Evolutionary conservation across 495 filamentous ascomycete genomes (phyloP).

Genomic region (Podospora pseudocomata): DNA sequence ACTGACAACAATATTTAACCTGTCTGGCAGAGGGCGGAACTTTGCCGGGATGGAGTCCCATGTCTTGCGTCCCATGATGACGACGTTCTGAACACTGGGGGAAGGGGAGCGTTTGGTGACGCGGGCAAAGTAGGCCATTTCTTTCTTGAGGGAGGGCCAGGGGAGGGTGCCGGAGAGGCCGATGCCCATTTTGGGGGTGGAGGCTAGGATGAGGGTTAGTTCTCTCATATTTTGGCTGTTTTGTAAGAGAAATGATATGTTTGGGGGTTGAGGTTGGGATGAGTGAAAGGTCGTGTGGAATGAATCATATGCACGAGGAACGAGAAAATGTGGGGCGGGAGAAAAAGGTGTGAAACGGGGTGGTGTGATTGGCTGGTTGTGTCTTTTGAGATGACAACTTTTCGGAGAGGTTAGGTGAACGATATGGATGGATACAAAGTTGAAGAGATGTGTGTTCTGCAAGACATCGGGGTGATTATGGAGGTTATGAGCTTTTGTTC

Average conservation of each 20-base stretch:
- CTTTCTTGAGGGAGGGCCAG: conserved; percentile 80
- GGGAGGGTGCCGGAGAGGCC: conserved; percentile 75
- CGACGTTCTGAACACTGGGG: conserved; percentile 54
- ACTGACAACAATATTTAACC: conserved; percentile 76
- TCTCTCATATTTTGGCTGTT: conserved; percentile 29
- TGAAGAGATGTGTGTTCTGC: too few species aligned
- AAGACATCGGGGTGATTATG: too few species aligned
- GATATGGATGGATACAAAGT: too few species aligned
- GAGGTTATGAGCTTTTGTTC: too few species aligned
- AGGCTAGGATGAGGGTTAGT: conserved; percentile 73
- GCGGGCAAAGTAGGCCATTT: conserved; percentile 93
- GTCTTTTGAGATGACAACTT: too few species aligned
- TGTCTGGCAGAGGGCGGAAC: conserved; percentile 73
- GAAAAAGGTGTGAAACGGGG: not conserved
- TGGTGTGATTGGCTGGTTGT: not conserved
- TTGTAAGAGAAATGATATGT: not conserved
- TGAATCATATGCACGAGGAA: not conserved
- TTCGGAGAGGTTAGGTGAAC: too few species aligned
- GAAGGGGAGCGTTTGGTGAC: conserved; percentile 63
- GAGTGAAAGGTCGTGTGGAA: not conserved
- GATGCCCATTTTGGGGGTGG: conserved; percentile 78
- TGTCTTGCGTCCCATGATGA: conserved; percentile 97
- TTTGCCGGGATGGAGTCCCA: conserved; percentile 78
- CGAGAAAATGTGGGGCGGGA: not conserved
- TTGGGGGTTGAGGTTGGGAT: not conserved